phyloP scores from a whole-genome alignment of 371 early-diverging fungal genomes.

The Haplosporangium sp. region DNA sequence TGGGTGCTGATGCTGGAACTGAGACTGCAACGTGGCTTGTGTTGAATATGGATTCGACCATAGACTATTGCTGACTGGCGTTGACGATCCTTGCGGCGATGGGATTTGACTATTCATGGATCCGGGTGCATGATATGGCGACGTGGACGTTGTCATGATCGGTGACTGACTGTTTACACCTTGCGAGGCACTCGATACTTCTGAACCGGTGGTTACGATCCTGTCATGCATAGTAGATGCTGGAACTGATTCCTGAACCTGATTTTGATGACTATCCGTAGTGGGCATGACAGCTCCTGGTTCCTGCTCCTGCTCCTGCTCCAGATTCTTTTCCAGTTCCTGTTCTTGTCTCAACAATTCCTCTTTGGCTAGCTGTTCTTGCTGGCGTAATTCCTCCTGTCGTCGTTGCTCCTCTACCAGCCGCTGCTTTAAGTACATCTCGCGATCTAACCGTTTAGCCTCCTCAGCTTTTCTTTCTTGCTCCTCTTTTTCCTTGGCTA shows the following conservation, averaged over 20 bases:
- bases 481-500: constrained; percentile 66
- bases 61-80: constrained; percentile 9
- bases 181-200: background rate
- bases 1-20: constrained; percentile 12
- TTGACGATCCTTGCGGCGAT: constrained; percentile 16
- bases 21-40: constrained; percentile 25
- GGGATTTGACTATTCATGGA: constrained; percentile 6
- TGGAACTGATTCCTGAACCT: background rate
- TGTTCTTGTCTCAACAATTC: constrained; percentile 33
- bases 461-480: constrained; percentile 60
- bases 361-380: constrained; percentile 53
- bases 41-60: constrained; percentile 44
- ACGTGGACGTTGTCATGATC: constrained; percentile 4
- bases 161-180: constrained; percentile 22
- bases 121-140: constrained; percentile 8
- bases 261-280: too few species aligned
- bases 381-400: constrained; percentile 55
- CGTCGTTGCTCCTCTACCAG: constrained; percentile 50
- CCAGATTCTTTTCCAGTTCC: constrained; percentile 11
- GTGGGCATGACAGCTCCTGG: constrained; percentile 1
- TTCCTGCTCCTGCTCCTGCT: background rate
- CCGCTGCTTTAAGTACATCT: constrained; percentile 52
- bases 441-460: constrained; percentile 54
- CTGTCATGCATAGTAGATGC: background rate
- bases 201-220: background rate